phyloP scores from a whole-genome alignment of 495 filamentous ascomycete species.

The Xylaria scruposa region DNA sequence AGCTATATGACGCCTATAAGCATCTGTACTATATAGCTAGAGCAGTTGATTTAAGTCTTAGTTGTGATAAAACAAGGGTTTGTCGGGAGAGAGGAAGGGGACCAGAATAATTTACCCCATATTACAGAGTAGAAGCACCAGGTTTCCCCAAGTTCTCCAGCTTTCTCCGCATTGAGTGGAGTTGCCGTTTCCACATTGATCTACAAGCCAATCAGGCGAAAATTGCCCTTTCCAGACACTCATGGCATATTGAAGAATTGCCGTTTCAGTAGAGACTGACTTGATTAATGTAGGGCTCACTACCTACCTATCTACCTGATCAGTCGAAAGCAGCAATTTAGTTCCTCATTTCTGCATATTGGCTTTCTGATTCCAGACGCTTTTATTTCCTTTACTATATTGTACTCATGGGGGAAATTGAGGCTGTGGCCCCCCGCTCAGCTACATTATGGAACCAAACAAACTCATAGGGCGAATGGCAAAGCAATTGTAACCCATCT shows the following conservation, averaged over 20 bases:
- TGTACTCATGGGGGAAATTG: background rate
- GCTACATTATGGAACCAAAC: background rate
- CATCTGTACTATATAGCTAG: too few species aligned
- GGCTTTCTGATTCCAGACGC: background rate
- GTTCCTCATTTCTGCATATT: background rate
- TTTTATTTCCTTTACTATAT: background rate
- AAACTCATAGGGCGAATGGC: too few species aligned
- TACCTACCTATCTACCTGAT: background rate
- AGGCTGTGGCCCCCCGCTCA: background rate
- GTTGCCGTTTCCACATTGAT: background rate
- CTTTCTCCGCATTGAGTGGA: background rate
- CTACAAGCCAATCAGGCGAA: background rate
- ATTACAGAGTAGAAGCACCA: background rate
- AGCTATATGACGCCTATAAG: too few species aligned
- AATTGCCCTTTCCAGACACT: background rate
- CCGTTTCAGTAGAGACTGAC: background rate
- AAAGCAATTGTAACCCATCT: background rate
- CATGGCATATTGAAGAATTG: background rate
- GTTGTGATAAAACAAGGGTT: background rate
- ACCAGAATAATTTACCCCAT: too few species aligned
- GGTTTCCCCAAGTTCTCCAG: conserved; percentile 2
- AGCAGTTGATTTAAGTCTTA: background rate
- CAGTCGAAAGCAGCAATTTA: background rate
- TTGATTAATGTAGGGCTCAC: background rate
- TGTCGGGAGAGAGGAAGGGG: background rate